Conservation (phyloP, 768 basidiomycete species). For the Collybia mongolica region DNA sequence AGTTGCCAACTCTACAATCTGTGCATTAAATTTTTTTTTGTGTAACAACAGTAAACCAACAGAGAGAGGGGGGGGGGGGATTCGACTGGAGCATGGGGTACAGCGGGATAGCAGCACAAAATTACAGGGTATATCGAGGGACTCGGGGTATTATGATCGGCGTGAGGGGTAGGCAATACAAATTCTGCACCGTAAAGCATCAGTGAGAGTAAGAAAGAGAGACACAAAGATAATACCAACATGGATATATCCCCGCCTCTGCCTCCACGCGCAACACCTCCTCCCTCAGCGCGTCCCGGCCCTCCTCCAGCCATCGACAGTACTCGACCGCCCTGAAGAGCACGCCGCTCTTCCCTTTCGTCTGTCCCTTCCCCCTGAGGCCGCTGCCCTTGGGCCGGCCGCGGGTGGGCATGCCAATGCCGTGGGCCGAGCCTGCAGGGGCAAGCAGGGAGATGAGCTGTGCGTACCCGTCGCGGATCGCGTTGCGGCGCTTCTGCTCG, state of each 20-base stretch:
- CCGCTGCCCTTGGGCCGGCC: constrained; percentile 82
- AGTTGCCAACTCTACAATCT: too few relatives aligned
- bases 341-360: constrained; percentile 88
- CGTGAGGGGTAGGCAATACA: too few relatives aligned
- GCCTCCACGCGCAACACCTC: constrained; percentile 72
- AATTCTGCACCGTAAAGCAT: too few relatives aligned
- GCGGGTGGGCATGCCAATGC: constrained; percentile 71
- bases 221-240: not conserved
- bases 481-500: constrained; percentile 90
- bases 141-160: not conserved
- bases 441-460: constrained; percentile 81
- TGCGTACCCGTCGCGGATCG: constrained; percentile 87
- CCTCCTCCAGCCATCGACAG: constrained; percentile 83
- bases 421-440: constrained; percentile 67
- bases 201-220: not conserved
- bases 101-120: not conserved
- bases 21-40: too few relatives aligned
- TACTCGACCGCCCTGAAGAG: constrained; percentile 87
- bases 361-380: constrained; percentile 60
- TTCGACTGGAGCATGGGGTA: too few relatives aligned
- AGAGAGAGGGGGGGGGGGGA: too few relatives aligned
- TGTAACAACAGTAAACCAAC: too few relatives aligned
- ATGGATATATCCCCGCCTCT: constrained; percentile 51
- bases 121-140: constrained; percentile 2
- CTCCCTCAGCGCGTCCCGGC: constrained; percentile 62